These are phyloP conservation scores for Solanum aculeatissimum DNA, from an alignment of 305 asterid species.

Conservation along the genomic window DNA sequence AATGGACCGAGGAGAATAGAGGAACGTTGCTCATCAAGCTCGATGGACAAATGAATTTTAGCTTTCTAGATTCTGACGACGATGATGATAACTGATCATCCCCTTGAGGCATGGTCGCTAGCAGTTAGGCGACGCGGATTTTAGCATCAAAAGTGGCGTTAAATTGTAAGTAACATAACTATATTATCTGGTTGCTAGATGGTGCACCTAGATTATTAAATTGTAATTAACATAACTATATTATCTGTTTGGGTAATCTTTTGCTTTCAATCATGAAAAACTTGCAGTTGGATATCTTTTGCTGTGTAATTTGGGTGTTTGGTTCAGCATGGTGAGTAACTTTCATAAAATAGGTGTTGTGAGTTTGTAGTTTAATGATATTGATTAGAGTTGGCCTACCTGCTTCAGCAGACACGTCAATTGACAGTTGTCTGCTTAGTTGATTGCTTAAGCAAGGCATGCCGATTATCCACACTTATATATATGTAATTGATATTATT, in stretches of 20 bases:
- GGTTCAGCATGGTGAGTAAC: too few species aligned
- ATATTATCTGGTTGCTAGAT: neutral
- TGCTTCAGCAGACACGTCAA: too few species aligned
- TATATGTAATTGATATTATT: too few species aligned
- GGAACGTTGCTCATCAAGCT: constrained; percentile 74
- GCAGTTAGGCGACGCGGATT: neutral
- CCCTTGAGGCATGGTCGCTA: neutral
- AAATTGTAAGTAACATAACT: neutral
- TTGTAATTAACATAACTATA: neutral
- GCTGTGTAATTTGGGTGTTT: neutral
- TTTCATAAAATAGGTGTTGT: too few species aligned
- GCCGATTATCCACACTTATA: too few species aligned
- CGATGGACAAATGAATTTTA: constrained; percentile 45
- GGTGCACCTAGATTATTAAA: neutral
- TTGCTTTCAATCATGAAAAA: neutral
- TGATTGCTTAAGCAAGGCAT: too few species aligned
- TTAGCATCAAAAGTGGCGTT: neutral
- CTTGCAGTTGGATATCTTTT: neutral
- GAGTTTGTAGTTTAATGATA: too few species aligned
- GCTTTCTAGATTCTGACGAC: constrained; percentile 60
- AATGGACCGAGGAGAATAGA: constrained; percentile 69
- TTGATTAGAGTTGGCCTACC: too few species aligned
- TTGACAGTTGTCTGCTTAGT: too few species aligned
- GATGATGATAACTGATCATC: constrained; percentile 27
- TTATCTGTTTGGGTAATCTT: neutral